Evolutionary conservation across 768 basidiomycete species (phyloP).

Genomic region (Podaxis sp.): DNA sequence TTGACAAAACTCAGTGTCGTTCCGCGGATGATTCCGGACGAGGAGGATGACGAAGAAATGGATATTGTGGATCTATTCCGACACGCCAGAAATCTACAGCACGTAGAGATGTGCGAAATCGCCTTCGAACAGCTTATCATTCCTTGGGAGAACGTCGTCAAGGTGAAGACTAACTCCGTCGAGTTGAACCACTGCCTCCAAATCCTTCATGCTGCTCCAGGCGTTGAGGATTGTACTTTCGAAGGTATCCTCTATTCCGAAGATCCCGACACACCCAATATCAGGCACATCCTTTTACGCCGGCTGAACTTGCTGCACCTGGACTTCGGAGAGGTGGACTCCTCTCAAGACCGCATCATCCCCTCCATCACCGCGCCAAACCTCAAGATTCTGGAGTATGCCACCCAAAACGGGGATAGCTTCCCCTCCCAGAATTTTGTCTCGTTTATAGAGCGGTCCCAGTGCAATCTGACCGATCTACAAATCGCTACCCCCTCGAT

Average conservation of each 20-base stretch:
- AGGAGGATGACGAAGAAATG: not conserved
- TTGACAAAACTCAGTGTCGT: not conserved
- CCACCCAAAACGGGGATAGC: not conserved
- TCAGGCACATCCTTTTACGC: not conserved
- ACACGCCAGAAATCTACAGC: not conserved
- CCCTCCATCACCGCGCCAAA: not conserved
- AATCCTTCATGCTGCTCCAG: not conserved
- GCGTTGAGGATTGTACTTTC: not conserved
- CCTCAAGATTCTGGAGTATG: constrained; percentile 1
- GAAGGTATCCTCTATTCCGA: not conserved
- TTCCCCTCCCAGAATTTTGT: constrained; percentile 1
- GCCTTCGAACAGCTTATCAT: not conserved
- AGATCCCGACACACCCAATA: not conserved
- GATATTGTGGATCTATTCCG: not conserved
- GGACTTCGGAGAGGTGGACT: not conserved
- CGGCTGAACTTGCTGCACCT: not conserved
- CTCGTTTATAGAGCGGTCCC: not conserved
- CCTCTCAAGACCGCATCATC: not conserved
- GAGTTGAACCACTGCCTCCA: not conserved
- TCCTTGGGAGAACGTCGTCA: not conserved
- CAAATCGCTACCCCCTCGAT: not conserved
- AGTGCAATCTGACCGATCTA: not conserved
- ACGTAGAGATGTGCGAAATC: not conserved
- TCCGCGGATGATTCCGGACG: not conserved
- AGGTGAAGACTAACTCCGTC: not conserved